A percentile compares a stretch with the other conserved stretches of the same genome.
phyloP scores from a whole-genome alignment of 768 basidiomycete genomes.

The Pisolithus albus region DNA sequence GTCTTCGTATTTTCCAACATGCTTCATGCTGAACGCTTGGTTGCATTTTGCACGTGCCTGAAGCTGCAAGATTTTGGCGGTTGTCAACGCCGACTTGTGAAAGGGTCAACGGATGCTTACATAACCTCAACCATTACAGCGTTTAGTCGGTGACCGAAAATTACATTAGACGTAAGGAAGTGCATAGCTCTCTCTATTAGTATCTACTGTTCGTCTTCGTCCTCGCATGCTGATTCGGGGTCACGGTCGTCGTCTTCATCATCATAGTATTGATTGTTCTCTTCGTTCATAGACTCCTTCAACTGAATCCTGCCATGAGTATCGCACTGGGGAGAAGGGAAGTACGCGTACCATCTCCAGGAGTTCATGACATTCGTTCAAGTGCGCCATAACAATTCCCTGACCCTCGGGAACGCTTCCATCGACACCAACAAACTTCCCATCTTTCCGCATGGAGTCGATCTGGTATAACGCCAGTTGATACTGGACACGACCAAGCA shows the following conservation, averaged over 20 bases:
- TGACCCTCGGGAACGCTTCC: constrained; percentile 93
- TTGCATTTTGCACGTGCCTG: no score
- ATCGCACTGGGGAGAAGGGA: background rate
- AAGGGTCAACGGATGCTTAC: no score
- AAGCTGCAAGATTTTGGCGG: no score
- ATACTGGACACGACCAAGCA: constrained; percentile 46
- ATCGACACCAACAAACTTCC: constrained; percentile 85
- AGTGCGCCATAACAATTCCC: constrained; percentile 90
- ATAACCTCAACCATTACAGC: no score
- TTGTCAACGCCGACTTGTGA: no score
- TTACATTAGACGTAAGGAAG: constrained; percentile 1
- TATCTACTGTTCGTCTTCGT: background rate
- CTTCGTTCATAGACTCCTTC: constrained; percentile 77
- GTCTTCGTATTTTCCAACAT: no score
- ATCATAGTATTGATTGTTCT: constrained; percentile 49
- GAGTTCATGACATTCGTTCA: constrained; percentile 94
- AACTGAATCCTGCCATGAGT: constrained; percentile 38
- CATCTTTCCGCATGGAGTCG: constrained; percentile 87
- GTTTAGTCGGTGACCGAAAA: background rate
- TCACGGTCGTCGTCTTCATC: constrained; percentile 30
- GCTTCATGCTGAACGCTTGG: no score
- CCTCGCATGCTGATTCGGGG: constrained; percentile 4
- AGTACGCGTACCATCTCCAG: constrained; percentile 73
- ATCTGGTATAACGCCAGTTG: constrained; percentile 94
- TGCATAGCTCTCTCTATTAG: background rate